Conservation (phyloP, 83 land plant genomes). For the Thuja plicata region DNA sequence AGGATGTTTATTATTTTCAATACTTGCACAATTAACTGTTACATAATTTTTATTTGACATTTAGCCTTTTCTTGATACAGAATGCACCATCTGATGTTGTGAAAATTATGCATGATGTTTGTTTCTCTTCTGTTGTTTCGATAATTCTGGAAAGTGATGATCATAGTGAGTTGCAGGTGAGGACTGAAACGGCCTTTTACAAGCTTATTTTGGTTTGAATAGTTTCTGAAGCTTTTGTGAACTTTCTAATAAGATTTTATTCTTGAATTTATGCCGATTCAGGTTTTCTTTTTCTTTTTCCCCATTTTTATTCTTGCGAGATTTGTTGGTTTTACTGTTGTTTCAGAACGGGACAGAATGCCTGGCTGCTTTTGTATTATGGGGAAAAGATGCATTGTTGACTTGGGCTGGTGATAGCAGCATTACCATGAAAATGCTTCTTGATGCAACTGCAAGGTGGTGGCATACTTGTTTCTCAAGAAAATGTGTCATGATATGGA, state of each 20-base stretch:
- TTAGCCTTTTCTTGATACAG: constrained; percentile 40
- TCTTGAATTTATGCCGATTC: neutral
- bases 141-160: constrained; percentile 78
- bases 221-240: neutral
- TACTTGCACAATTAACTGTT: neutral
- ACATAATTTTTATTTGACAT: neutral
- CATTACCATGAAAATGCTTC: constrained; percentile 75
- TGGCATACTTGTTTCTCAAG: neutral
- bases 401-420: constrained; percentile 74
- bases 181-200: neutral
- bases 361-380: constrained; percentile 74
- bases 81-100: constrained; percentile 71
- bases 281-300: neutral
- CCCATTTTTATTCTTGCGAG: neutral
- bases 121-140: constrained; percentile 60
- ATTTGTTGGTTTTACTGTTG: constrained; percentile 4
- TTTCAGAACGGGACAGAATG: constrained; percentile 96
- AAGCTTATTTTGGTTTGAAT: neutral
- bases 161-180: constrained; percentile 91
- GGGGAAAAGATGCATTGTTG: constrained; percentile 71
- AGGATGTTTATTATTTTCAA: neutral
- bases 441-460: constrained; percentile 93
- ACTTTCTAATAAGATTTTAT: neutral
- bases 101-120: constrained; percentile 60
- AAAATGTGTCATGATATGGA: neutral